phyloP scores from a whole-genome alignment of 129 eudicot genomes.

The Solidago caesia region DNA sequence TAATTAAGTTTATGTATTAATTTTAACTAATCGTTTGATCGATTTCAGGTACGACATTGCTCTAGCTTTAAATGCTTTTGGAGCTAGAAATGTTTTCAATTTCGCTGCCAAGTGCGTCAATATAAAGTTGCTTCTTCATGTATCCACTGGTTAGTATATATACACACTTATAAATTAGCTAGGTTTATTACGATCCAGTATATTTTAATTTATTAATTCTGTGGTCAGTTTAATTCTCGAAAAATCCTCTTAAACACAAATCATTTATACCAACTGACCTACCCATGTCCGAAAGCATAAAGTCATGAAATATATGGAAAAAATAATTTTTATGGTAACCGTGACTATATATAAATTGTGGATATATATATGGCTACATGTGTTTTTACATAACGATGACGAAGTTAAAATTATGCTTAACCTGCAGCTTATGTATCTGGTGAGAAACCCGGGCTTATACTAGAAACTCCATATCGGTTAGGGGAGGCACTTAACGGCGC shows the following conservation, averaged over 20 bases:
- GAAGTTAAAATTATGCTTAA: not conserved
- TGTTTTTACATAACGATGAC: not conserved
- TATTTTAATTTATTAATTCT: too few species aligned
- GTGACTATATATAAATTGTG: not conserved
- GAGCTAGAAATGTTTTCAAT: conserved; percentile 41
- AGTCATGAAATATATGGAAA: too few species aligned
- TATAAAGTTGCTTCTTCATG: conserved; percentile 43
- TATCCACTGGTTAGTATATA: conserved; percentile 48
- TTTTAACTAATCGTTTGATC: too few species aligned
- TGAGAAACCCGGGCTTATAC: conserved; percentile 44
- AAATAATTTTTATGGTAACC: not conserved
- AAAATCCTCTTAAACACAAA: not conserved
- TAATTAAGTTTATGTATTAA: not conserved
- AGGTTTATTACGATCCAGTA: not conserved
- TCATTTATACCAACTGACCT: too few species aligned
- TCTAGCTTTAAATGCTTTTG: conserved; percentile 37
- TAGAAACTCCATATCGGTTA: conserved; percentile 42
- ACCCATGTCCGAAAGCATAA: too few species aligned
- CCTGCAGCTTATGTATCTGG: conserved; percentile 58
- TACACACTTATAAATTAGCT: not conserved
- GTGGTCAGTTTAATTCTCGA: not conserved
- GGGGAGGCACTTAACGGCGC: conserved; percentile 51
- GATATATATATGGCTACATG: not conserved
- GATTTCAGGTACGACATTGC: conserved; percentile 43
- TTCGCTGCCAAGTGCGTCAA: conserved; percentile 45